A percentile compares a stretch with the other conserved stretches of the same genome.
Evolutionary conservation across 306 rosid genomes (phyloP).

Genomic region (Elaeagnus macrophylla): DNA sequence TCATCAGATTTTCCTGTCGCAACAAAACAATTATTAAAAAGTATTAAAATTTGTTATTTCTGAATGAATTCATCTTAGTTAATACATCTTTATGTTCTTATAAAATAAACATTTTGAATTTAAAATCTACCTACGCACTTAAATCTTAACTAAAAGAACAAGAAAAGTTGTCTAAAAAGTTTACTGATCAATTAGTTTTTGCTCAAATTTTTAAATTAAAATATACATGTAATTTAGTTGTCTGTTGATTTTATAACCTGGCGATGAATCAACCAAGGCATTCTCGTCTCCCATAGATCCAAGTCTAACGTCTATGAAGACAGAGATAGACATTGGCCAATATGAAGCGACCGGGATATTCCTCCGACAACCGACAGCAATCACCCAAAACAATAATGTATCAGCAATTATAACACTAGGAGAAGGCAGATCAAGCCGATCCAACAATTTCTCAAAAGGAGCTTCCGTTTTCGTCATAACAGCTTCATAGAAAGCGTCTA

Average conservation of each 20-base stretch:
- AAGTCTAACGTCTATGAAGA: constrained; percentile 18
- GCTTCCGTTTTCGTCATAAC: constrained; percentile 37
- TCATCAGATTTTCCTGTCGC: no score
- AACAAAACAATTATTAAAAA: no score
- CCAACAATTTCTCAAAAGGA: constrained; percentile 29
- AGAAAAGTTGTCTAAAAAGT: no score
- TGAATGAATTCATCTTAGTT: no score
- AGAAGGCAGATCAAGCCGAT: constrained; percentile 14
- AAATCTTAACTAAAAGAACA: no score
- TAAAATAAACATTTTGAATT: no score
- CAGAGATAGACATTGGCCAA: constrained; percentile 28
- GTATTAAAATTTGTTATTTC: no score
- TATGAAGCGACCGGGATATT: constrained; percentile 33
- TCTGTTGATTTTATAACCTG: constrained; percentile 10
- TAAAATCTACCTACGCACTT: no score
- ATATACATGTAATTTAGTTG: no score
- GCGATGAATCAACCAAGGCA: constrained; percentile 7
- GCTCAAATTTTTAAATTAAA: no score
- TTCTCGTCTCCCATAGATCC: constrained; percentile 20
- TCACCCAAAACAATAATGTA: constrained; percentile 21
- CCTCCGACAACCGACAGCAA: constrained; percentile 26
- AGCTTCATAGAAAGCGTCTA: constrained; percentile 19
- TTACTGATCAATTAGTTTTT: no score
- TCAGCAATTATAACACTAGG: constrained; percentile 23
- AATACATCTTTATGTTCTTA: no score